These are phyloP conservation scores for Pythium oligandrum DNA, from an alignment of 352 stramenopile species.

Conservation along the genomic window DNA sequence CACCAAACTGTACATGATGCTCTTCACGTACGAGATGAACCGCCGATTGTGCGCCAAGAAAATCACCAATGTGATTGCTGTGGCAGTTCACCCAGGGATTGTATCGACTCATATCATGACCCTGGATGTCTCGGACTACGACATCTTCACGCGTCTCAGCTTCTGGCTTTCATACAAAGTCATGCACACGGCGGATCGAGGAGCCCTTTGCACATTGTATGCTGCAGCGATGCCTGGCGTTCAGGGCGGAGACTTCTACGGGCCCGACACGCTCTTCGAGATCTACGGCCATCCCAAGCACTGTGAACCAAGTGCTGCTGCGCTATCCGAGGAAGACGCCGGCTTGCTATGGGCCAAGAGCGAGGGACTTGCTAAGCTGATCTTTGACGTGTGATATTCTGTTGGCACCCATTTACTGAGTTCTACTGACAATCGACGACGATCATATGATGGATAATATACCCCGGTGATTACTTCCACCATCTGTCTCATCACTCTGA, in stretches of 20 bases:
- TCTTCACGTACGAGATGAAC: slow-evolving; percentile 4
- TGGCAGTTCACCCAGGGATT: background rate
- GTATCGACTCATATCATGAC: background rate
- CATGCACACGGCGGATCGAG: slow-evolving; percentile 22
- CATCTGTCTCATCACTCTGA: too few species aligned
- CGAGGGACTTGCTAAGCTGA: slow-evolving; percentile 26
- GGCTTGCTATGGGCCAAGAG: slow-evolving; percentile 28
- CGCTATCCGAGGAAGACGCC: slow-evolving; percentile 23
- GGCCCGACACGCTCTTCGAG: slow-evolving; percentile 18
- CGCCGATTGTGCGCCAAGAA: too few species aligned
- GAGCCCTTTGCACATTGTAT: slow-evolving; percentile 31
- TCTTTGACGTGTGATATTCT: slow-evolving; percentile 10
- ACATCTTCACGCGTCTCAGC: too few species aligned
- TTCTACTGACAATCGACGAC: background rate
- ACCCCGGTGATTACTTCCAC: too few species aligned
- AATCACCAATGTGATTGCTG: background rate
- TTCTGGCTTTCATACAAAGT: too few species aligned
- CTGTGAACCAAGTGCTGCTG: slow-evolving; percentile 13
- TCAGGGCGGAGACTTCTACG: slow-evolving; percentile 25
- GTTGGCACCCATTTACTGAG: background rate
- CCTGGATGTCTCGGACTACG: too few species aligned
- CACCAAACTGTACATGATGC: slow-evolving; percentile 22
- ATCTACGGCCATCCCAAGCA: slow-evolving; percentile 24
- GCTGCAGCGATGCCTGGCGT: slow-evolving; percentile 26
- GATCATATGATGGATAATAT: background rate